phyloP scores from a whole-genome alignment of 1,284 basidiomycete genomes.

The Rhizoctonia solani region DNA sequence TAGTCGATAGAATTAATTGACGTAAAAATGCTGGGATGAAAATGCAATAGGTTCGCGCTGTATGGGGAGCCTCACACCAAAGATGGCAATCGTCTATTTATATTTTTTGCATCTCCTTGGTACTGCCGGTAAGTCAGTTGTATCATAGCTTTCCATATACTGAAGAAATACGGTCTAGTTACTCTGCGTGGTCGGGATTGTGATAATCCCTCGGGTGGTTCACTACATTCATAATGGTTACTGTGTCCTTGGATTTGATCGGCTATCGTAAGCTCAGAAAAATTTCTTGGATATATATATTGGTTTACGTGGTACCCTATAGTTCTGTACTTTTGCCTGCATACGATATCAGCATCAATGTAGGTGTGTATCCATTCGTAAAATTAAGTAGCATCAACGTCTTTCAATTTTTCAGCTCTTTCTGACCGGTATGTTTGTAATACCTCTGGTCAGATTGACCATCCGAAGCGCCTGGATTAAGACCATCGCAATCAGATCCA shows the following conservation, averaged over 20 bases:
- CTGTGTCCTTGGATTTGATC: slow-evolving; percentile 9
- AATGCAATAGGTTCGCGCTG: slow-evolving; percentile 1
- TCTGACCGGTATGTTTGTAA: slow-evolving; percentile 20
- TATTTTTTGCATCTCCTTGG: not conserved
- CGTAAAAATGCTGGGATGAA: no score
- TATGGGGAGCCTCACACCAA: slow-evolving; percentile 1
- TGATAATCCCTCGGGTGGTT: not conserved
- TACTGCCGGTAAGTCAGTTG: slow-evolving; percentile 4
- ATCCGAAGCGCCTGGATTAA: slow-evolving; percentile 9
- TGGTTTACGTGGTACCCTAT: not conserved
- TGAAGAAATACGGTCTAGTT: not conserved
- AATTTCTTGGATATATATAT: not conserved
- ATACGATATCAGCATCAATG: slow-evolving; percentile 20
- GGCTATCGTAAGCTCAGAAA: slow-evolving; percentile 2
- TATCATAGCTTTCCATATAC: not conserved
- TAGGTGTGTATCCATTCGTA: slow-evolving; percentile 1
- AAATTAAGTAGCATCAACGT: not conserved
- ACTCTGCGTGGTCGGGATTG: not conserved
- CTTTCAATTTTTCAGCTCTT: not conserved
- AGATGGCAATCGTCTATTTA: slow-evolving; percentile 17
- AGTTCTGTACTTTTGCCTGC: slow-evolving; percentile 13
- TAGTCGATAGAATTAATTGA: no score
- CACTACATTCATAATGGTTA: slow-evolving; percentile 12
- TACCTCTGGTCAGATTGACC: slow-evolving; percentile 3
- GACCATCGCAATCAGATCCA: slow-evolving; percentile 2